Base-by-base conservation (phyloP, 2,329 filamentous ascomycete genomes). In the Penicillium sp. region DNA sequence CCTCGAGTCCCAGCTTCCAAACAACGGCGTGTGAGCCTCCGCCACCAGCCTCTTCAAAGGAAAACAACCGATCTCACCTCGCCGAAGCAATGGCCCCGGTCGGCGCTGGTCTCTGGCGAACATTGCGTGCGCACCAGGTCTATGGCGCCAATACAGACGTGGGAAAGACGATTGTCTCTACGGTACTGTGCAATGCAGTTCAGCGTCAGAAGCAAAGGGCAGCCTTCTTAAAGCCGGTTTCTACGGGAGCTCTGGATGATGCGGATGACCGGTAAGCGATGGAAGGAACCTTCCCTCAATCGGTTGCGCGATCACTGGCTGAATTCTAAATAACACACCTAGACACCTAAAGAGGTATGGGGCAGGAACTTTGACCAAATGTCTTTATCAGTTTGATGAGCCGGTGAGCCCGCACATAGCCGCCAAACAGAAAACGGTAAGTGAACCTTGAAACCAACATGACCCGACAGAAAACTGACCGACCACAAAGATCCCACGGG, bases 101-200 rank as follows among this genome's bases (percentile, higher is more conserved):
- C 44, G 76, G 80, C 41, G 77, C 82, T 45, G 73, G 82, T 41
- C 74, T 90, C 34, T 88, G 83, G 80, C 81, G 83, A 51, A 80
- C 79, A 7, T 73, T 90, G 46, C 80, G 82, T 51, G 76, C 81
- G 9, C 80, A 87, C 57, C 88, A 93, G 67, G 74, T 94, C 34
- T 94, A 86, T 60, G 88, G 88, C 27, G 86, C 88, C 40, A 93
- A 91, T 60, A 93, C 88, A 0, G 82, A 87, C 55, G 86, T 93
- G 26, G 88, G 88, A 54, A 94, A 94, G 73, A 94, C 88, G 0
- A 80, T 94, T 29, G 78, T 90, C 49, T 84, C 85, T 2, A 89
- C 86, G 0, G 68, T 89, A 9, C 73, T 94, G 3, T 85, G 82
- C 65, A 82, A 80, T 52, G 78, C 84, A 7, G 76, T 83, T 4